A percentile compares a stretch with the other conserved stretches of the same genome.
Conservation (phyloP, 2,329 filamentous ascomycete genomes). For the Tricladium varicosporioides region DNA sequence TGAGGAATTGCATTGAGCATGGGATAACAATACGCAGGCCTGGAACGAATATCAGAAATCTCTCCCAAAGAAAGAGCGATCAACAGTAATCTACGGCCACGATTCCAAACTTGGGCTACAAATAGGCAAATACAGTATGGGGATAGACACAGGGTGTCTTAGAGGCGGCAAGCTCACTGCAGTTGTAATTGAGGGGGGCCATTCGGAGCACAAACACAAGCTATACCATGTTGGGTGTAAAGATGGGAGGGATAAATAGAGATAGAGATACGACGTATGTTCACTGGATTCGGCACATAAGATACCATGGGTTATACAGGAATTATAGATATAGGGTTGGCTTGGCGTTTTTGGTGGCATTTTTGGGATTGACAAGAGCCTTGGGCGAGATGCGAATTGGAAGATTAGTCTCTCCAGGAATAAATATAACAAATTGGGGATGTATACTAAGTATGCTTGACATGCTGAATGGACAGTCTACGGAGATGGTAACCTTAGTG, state of each 20-base stretch:
- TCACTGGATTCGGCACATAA: too few relatives aligned
- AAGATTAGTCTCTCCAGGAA: too few relatives aligned
- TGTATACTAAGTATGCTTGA: too few relatives aligned
- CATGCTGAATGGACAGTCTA: too few relatives aligned
- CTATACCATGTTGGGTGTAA: conserved; percentile 32
- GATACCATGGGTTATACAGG: too few relatives aligned
- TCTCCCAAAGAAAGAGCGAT: conserved; percentile 39
- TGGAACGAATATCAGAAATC: conserved; percentile 53
- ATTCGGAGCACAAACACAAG: conserved; percentile 34
- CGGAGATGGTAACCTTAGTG: too few relatives aligned
- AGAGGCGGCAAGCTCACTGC: conserved; percentile 74
- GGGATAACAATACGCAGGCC: conserved; percentile 33
- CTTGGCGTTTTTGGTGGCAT: too few relatives aligned
- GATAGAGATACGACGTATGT: not conserved
- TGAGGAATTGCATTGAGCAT: too few relatives aligned
- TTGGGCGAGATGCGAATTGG: too few relatives aligned
- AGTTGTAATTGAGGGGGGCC: conserved; percentile 64
- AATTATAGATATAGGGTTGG: too few relatives aligned
- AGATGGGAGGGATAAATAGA: conserved; percentile 19
- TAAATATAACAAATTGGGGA: too few relatives aligned
- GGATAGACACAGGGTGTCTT: conserved; percentile 82
- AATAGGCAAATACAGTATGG: conserved; percentile 70
- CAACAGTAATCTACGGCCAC: conserved; percentile 83
- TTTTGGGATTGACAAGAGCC: too few relatives aligned
- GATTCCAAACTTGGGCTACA: conserved; percentile 72